phyloP scores from a whole-genome alignment of 441 rosid genomes.

The Pelargonium fulgidum region DNA sequence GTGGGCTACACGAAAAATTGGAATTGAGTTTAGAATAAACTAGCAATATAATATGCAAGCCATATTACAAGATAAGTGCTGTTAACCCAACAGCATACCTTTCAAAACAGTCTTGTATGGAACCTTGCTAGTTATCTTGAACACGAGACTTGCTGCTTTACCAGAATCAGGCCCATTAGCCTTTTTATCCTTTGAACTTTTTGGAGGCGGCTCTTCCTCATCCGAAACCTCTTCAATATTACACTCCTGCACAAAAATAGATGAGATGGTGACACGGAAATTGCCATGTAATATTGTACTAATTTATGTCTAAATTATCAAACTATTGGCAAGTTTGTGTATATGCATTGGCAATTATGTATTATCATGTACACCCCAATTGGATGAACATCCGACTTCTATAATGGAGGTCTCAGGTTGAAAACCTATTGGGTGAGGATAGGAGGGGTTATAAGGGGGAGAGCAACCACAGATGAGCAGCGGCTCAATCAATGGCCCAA shows the following conservation, averaged over 20 bases:
- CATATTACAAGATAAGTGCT: not conserved
- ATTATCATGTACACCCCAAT: too few species aligned
- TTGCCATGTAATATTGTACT: not conserved
- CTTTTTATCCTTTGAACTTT: slow-evolving; percentile 88
- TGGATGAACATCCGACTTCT: too few species aligned
- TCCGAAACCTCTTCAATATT: slow-evolving; percentile 56
- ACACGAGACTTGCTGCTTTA: slow-evolving; percentile 48
- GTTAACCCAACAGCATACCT: slow-evolving; percentile 37
- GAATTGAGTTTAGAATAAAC: not conserved
- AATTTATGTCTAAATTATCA: too few species aligned
- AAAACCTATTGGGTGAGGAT: too few species aligned
- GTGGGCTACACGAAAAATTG: slow-evolving; percentile 53
- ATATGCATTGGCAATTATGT: too few species aligned
- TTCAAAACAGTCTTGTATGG: slow-evolving; percentile 90
- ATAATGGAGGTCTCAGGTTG: too few species aligned
- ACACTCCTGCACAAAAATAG: slow-evolving; percentile 63
- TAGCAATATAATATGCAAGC: not conserved
- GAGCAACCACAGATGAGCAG: too few species aligned
- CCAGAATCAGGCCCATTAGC: slow-evolving; percentile 67
- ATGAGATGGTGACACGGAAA: not conserved
- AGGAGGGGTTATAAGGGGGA: too few species aligned
- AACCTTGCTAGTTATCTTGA: slow-evolving; percentile 80
- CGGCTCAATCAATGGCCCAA: too few species aligned
- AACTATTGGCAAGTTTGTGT: too few species aligned
- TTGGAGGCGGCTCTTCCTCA: slow-evolving; percentile 64